Conservation (phyloP, 192 early-diverging fungal species). For the Gaertneriomyces semiglobifer region DNA sequence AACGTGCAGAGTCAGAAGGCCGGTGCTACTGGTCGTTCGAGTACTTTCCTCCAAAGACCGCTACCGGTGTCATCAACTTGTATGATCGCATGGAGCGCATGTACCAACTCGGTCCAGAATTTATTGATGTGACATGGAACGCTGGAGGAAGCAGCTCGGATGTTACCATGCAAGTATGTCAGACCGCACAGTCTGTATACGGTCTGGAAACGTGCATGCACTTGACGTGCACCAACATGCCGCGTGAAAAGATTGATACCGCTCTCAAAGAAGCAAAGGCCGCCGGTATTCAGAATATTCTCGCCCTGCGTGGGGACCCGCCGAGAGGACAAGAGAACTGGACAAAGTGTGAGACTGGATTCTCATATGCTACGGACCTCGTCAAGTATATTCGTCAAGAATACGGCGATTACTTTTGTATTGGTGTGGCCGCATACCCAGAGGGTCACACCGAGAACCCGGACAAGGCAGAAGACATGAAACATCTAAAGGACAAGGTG, state of each 20-base stretch:
- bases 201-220: slow-evolving; percentile 97
- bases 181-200: slow-evolving; percentile 87
- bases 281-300: slow-evolving; percentile 93
- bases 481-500: slow-evolving; percentile 79
- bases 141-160: slow-evolving; percentile 88
- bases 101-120: slow-evolving; percentile 89
- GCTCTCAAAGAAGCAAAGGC: slow-evolving; percentile 84
- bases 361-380: slow-evolving; percentile 83
- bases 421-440: slow-evolving; percentile 94
- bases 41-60: slow-evolving; percentile 99
- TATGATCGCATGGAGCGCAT: slow-evolving; percentile 97
- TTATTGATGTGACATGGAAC: slow-evolving; percentile 93
- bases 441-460: slow-evolving; percentile 84
- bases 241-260: slow-evolving; percentile 77
- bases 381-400: slow-evolving; percentile 84
- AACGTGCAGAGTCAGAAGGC: no score
- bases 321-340: slow-evolving; percentile 79
- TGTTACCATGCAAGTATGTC: slow-evolving; percentile 77
- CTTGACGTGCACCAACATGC: slow-evolving; percentile 98
- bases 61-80: slow-evolving; percentile 88
- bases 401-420: slow-evolving; percentile 93
- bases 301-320: slow-evolving; percentile 93
- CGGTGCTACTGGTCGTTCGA: slow-evolving; percentile 71
- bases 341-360: slow-evolving; percentile 79
- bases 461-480: slow-evolving; percentile 72